These are phyloP conservation scores for Penicillium fuscoglaucum DNA, from an alignment of 2,329 filamentous ascomycete genomes.

Conservation along the genomic window DNA sequence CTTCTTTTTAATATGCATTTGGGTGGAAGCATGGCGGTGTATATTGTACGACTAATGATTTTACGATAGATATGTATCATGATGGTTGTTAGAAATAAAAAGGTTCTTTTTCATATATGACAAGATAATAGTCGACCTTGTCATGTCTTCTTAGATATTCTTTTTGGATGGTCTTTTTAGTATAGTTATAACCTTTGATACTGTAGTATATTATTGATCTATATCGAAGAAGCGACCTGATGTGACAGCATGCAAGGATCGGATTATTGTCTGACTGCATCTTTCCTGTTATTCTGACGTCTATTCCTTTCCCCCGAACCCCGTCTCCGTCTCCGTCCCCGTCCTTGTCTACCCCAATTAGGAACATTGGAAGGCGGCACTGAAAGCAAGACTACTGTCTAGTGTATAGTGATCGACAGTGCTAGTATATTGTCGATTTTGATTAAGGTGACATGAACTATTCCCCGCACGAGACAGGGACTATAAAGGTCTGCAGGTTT, in stretches of 20 bases:
- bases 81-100: conserved; percentile 11
- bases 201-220: background rate
- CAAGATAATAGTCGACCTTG: too few species aligned
- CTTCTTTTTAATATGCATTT: conserved; percentile 13
- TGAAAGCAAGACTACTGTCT: background rate
- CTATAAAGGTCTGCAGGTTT: background rate
- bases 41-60: conserved; percentile 41
- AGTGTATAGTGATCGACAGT: background rate
- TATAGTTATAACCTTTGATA: too few species aligned
- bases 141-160: too few species aligned
- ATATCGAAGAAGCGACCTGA: background rate
- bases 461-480: background rate
- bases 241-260: background rate
- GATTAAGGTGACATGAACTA: background rate
- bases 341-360: background rate
- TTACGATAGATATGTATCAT: conserved; percentile 44
- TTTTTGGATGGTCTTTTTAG: too few species aligned
- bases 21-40: conserved; percentile 11
- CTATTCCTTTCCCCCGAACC: background rate
- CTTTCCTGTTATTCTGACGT: too few species aligned
- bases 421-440: background rate
- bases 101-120: background rate
- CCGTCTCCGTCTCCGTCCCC: background rate
- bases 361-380: background rate
- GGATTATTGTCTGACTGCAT: too few species aligned